Base-by-base conservation (phyloP, 2,329 filamentous ascomycete species). In the Ophiostoma tasmaniense region DNA sequence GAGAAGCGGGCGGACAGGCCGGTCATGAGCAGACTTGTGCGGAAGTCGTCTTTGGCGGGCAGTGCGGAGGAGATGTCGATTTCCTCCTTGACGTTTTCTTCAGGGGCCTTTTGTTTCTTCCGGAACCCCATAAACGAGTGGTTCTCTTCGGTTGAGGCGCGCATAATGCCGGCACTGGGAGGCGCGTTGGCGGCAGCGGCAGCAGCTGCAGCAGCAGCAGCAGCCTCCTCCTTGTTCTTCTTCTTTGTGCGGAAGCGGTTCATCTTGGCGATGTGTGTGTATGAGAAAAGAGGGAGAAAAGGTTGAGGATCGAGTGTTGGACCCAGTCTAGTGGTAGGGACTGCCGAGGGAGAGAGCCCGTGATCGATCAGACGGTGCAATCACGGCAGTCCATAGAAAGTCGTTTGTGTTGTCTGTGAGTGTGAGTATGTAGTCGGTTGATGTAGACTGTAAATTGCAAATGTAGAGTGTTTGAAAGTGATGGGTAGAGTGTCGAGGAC, bases 21-120 rank as follows among this genome's bases (percentile, higher is more conserved):
- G 0, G 92, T 93, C 94, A 99, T 96, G 71, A 99, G 83, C 70
- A 99, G 81, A 82, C 95, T 98, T 3, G 95, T 99, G 69, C 95
- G 88, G 78, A 99, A 98, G 76, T 98, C 90, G 78, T 98, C 92
- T 64, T 82, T 89, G 0, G 93, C 84, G 1, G 95, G 95, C 2
- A 99, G 82, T 0, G 88, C 93, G 14, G 82, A 82, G 2, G 87
- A 78, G 14, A 98, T 81, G 75, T 98, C 90, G 64, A 97, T 79
- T 30, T 67, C 50, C 71, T 81, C 82, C 76, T 89, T 90, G 64
- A 81, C 80, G n/a, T n/a, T n/a, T 73, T 83, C 83, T 25, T 84
- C 84, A 11, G 79, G 80, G 0, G 79, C 75, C 75, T 86, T 88
- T 73, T 87, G 85, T 1, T 76, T 81, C 72, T 83, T 84, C 70